A percentile compares a stretch with the other conserved stretches of the same genome.
Conservation (phyloP, 805 yeast species). For the Cyberlindnera mrakii region DNA sequence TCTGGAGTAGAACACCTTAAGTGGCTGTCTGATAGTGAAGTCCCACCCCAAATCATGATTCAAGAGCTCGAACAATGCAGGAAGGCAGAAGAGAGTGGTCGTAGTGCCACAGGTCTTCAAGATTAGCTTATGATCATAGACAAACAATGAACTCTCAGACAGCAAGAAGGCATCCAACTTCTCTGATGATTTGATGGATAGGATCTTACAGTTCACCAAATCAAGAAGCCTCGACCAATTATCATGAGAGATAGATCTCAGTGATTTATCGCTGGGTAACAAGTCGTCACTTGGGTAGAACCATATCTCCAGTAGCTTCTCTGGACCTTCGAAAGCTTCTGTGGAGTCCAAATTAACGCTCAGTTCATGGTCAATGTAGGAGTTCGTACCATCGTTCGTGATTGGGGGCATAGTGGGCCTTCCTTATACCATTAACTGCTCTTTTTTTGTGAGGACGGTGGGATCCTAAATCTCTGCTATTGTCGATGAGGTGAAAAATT, state of each 20-base stretch:
- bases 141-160: slow-evolving; percentile 86
- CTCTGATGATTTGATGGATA: slow-evolving; percentile 66
- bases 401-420: slow-evolving; percentile 25
- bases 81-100: slow-evolving; percentile 75
- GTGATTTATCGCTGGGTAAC: slow-evolving; percentile 37
- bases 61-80: slow-evolving; percentile 51
- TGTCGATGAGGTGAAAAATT: not conserved
- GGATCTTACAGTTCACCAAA: slow-evolving; percentile 79
- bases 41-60: slow-evolving; percentile 36
- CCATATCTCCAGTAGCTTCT: slow-evolving; percentile 88
- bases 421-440: not conserved
- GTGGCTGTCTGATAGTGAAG: slow-evolving; percentile 35
- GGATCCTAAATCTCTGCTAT: no score
- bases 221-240: slow-evolving; percentile 73
- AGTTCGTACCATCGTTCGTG: slow-evolving; percentile 32
- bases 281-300: slow-evolving; percentile 47
- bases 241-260: slow-evolving; percentile 57
- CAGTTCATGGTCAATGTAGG: slow-evolving; percentile 70
- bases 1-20: slow-evolving; percentile 81
- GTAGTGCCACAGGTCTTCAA: slow-evolving; percentile 97
- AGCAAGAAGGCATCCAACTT: slow-evolving; percentile 77
- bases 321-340: slow-evolving; percentile 96
- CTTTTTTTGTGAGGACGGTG: not conserved
- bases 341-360: slow-evolving; percentile 80
- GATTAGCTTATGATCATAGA: slow-evolving; percentile 77